Base-by-base conservation (phyloP, 2,329 filamentous ascomycete species). In the Alternaria hordeiaustralica region DNA sequence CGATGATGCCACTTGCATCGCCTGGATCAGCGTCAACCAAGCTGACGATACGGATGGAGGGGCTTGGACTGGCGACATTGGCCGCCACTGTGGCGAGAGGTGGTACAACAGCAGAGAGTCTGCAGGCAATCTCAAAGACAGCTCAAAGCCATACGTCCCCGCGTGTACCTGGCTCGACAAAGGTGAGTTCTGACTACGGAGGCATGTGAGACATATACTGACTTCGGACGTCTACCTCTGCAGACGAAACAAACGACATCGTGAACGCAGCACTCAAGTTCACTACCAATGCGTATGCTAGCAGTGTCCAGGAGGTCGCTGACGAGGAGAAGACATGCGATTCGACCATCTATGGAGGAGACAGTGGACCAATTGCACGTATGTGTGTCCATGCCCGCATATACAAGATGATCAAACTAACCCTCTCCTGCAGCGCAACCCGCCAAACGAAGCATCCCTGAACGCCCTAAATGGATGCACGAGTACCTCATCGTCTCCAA, bases 131-230 rank as follows among this genome's bases (percentile, higher is more conserved):
- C n/a, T 43, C 20, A 55, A 41, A 30, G 21, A 60, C 8, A 20
- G 21, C 13, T 33, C 45, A 13, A 30, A 26, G 7, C 15, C 50
- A 30, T 68, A 61, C 41, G 55, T 58, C 8, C 65, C 63, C 11
- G 49, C 54, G 23, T 68, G 63, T 54, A 66, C 60, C n/a, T 68
- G 63, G 65, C 30, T 68, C 13, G 63, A 68, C 50, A 33, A 33
- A 33, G 30, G 30, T 33, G 30, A 33, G 30, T 33, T 33, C 30
- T 33, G 30, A 33, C 30, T 33, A 33, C 30, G 30, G 13, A 33
- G 30, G 30, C 30, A 33, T 33, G 30, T 33, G 30, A 33, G 30
- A 33, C 30, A 33, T 33, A 33, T 33, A 33, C 30, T 33, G 30
- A 33, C 30, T 33, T 33, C 30, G 30, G 30, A 33, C 30, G 30